Evolutionary conservation across 495 filamentous ascomycete genomes (phyloP), one percentile per base, ranked within the genome.

Genomic region (Penicillium coprophilum): DNA sequence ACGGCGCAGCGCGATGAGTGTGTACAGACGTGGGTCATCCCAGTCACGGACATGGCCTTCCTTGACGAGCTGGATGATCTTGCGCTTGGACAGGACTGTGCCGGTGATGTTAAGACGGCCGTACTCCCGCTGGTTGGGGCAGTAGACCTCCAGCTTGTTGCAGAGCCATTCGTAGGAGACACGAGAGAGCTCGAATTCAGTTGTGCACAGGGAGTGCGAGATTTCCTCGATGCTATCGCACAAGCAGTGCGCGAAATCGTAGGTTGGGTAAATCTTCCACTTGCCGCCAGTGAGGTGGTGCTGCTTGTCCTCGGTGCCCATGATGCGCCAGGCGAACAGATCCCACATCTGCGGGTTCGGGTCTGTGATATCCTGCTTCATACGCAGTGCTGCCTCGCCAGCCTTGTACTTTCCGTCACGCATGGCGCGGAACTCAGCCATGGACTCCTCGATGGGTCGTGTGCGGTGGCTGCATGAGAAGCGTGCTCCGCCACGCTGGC

Each of bases 11-110:
- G 84, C 90, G 50, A 93, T 91, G n/a, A 96, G 75, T 1, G 92
- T 96, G 74, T 89, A 95, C 5, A 96, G 83, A 17, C 92, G 82
- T 1, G 92, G 92, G 63, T 96, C 92, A 54, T 96, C 89, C 89
- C 91, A 96, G 53, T 83, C 88, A 11, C 87, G 81, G 20, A 96
- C 91, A 64, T 86, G 75, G 28, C 82, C 81, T 53, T 82, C 81
- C 20, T 86, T 82, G 19, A 95, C 89, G 12, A 96, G 78, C 71
- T 88, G 84, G 46, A 82, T 80, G 55, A 96, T 86, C 67, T 88
- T 87, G 41, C 92, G 80, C 74, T 96, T 96, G 55, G 85, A 90
- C 49, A 95, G 82, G 27, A 96, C 84, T 0, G 90, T 91, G 20
- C 92, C 92, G 8, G 80, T 81, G 17, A 96, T 79, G 60, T 89